Evolutionary conservation across 1,284 basidiomycete genomes (phyloP), one percentile per base, ranked within the genome.

Genomic region (Anthracocystis walkeri): DNA sequence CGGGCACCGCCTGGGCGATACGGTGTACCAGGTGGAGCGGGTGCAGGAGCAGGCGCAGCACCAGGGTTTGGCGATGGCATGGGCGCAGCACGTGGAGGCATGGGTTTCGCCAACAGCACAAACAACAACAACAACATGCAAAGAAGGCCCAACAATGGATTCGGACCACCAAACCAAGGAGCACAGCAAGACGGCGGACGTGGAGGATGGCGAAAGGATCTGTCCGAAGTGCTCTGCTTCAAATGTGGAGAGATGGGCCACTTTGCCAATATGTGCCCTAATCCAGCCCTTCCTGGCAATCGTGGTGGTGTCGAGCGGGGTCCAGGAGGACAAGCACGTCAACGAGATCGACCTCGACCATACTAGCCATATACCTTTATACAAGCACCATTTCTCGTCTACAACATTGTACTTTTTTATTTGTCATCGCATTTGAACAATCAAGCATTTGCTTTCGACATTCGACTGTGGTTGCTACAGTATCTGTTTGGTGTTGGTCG

Each of bases 171-270:
- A 29, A 6, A 44, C 14, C 56, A 53, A 29, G 55, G 45, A 42
- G 55, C 29, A 20, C 58, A 38, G 35, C 35, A 63, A 40, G 71
- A 58, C 1, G 65, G 58, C 12, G 70, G 75, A 20, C 25, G 61
- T 48, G 58, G 68, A 33, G 73, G 72, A 2, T 72, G 65, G 67
- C 60, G 59, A 14, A 76, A 77, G 46, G 80, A 84, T 51, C 63
- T 82, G 16, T 77, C 58, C 23, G 78, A 81, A 41, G 80, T 84
- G 12, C 65, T 80, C 4, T 84, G 83, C 62, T 84, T 80, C 75
- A 84, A 84, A 65, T 83, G 82, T 45, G 81, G 82, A 21, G 81
- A 83, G 31, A 66, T 66, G 25, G 82, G 82, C 18, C 82, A 84
- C 57, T 84, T 82, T 74, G 83, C 83, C 35, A 84, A 84, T 67